Percentiles rank a stretch among this genome's conserved stretches.
These are phyloP conservation scores for Boletellus deceptivus DNA, from an alignment of 1,284 basidiomycete species.

Conservation along the genomic window DNA sequence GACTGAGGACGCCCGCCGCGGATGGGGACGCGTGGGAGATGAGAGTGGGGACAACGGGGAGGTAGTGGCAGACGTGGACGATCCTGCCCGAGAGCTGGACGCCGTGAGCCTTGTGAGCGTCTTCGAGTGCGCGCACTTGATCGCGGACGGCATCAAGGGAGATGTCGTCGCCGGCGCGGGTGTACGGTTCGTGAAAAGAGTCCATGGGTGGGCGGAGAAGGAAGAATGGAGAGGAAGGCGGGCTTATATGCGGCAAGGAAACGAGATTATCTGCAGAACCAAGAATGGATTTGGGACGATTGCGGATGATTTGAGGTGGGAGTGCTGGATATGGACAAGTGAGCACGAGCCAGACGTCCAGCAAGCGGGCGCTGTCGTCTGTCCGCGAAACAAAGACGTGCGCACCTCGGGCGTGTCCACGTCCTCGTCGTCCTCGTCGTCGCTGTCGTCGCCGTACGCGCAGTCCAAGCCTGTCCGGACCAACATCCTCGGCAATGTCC, in stretches of 20 bases:
- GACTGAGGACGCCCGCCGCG: conserved; percentile 54
- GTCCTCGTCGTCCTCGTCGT: not conserved
- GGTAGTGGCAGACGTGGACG: conserved; percentile 84
- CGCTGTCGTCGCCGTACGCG: conserved; percentile 3
- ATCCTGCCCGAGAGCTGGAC: conserved; percentile 79
- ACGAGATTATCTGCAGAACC: conserved; percentile 30
- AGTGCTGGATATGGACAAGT: conserved; percentile 29
- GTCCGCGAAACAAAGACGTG: too few relatives aligned
- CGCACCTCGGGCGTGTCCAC: not conserved
- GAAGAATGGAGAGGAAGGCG: not conserved
- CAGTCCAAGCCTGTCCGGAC: not conserved
- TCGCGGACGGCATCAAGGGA: conserved; percentile 55
- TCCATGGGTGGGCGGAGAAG: conserved; percentile 38
- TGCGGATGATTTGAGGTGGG: conserved; percentile 21
- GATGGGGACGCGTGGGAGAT: conserved; percentile 46
- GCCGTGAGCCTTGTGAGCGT: conserved; percentile 63
- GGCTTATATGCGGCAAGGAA: conserved; percentile 21
- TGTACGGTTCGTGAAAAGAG: conserved; percentile 45
- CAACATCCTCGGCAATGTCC: conserved; percentile 16
- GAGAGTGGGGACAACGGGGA: conserved; percentile 66
- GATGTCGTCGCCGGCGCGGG: conserved; percentile 37
- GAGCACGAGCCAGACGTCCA: not conserved
- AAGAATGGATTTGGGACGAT: conserved; percentile 24
- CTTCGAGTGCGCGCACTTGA: conserved; percentile 64
- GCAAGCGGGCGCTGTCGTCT: not conserved